Evolutionary conservation across 495 filamentous ascomycete species (phyloP).

Genomic region (Neohortaea acidophila): DNA sequence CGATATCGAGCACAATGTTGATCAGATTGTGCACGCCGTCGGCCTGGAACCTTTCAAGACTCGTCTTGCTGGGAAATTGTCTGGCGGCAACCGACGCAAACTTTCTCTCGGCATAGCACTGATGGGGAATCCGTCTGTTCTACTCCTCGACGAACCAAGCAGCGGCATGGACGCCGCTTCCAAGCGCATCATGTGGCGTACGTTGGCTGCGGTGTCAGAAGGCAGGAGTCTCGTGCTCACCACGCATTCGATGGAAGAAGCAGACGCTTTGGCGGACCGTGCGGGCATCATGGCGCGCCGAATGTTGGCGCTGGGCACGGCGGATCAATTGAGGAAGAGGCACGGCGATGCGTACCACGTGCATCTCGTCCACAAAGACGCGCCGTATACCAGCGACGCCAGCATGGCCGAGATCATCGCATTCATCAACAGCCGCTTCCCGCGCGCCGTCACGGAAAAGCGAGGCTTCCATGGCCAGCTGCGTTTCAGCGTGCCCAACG

Average conservation of each 20-base stretch:
- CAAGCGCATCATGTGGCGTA: conserved; percentile 64
- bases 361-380: conserved; percentile 56
- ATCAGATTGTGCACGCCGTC: conserved; percentile 24
- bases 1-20: conserved; percentile 47
- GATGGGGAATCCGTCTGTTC: conserved; percentile 58
- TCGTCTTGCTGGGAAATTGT: conserved; percentile 49
- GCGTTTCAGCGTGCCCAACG: conserved; percentile 52
- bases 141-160: conserved; percentile 57
- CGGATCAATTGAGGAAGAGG: conserved; percentile 39
- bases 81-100: conserved; percentile 62
- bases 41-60: conserved; percentile 37
- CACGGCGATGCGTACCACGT: conserved; percentile 50
- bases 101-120: conserved; percentile 59
- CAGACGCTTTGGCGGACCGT: conserved; percentile 52
- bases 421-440: conserved; percentile 46
- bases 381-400: conserved; percentile 49
- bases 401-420: conserved; percentile 46
- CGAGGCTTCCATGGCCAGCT: conserved; percentile 71
- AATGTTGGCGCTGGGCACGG: conserved; percentile 57
- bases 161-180: conserved; percentile 58
- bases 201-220: conserved; percentile 39
- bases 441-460: conserved; percentile 47
- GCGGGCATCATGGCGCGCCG: conserved; percentile 56
- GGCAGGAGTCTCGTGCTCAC: conserved; percentile 42
- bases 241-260: conserved; percentile 70